Conservation (phyloP, 495 filamentous ascomycete genomes). For the Penicillium parvum region DNA sequence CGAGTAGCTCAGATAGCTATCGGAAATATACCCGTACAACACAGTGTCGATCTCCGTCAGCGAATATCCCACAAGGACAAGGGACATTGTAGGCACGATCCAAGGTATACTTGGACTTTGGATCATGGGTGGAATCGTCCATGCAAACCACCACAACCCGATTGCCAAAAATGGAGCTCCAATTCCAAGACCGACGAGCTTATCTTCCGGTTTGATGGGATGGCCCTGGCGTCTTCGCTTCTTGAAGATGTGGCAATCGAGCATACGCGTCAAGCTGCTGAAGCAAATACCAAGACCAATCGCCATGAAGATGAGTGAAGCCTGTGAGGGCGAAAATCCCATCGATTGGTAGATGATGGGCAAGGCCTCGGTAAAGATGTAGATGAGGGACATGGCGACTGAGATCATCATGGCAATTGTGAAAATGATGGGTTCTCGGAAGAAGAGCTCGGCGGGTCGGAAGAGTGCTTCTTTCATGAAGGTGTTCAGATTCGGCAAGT, state of each 20-base stretch:
- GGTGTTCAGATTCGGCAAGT: constrained; percentile 30
- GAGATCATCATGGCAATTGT: constrained; percentile 43
- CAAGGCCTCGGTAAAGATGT: constrained; percentile 51
- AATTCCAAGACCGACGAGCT: constrained; percentile 43
- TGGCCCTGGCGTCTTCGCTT: constrained; percentile 20
- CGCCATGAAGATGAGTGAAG: constrained; percentile 45
- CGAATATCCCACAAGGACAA: constrained; percentile 47
- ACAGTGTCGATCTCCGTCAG: constrained; percentile 47
- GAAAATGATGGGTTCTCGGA: constrained; percentile 48
- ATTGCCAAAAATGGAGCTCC: constrained; percentile 43
- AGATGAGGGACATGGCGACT: constrained; percentile 47
- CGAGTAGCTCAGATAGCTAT: constrained; percentile 49
- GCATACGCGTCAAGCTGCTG: constrained; percentile 40
- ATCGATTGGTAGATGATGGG: constrained; percentile 41
- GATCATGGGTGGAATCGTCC: constrained; percentile 44
- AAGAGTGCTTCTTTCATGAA: constrained; percentile 40
- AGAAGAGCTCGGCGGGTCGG: constrained; percentile 42
- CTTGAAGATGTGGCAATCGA: constrained; percentile 34
- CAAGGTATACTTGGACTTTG: constrained; percentile 24
- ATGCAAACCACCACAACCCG: constrained; percentile 50
- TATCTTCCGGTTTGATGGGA: constrained; percentile 44
- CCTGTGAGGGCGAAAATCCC: constrained; percentile 30
- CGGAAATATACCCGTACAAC: constrained; percentile 49
- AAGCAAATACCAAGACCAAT: constrained; percentile 40
- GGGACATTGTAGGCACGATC: constrained; percentile 38